phyloP scores from a whole-genome alignment of 805 yeast genomes.

The Nadsonia fulvescens region DNA sequence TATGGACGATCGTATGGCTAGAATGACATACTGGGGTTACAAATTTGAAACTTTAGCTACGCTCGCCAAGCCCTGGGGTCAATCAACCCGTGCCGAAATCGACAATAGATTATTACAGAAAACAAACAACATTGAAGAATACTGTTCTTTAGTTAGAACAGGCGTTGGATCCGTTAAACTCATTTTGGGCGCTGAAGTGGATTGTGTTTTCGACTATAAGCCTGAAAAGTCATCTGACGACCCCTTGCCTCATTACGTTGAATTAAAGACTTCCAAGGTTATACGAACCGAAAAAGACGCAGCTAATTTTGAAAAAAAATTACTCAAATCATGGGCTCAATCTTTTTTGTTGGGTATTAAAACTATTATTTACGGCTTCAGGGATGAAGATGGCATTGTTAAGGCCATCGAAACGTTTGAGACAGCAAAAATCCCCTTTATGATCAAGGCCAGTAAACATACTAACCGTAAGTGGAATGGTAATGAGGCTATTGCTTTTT shows the following conservation, averaged over 20 bases:
- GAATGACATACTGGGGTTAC: conserved; percentile 31
- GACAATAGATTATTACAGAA: conserved; percentile 43
- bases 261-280: conserved; percentile 54
- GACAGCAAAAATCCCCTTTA: conserved; percentile 57
- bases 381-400: conserved; percentile 54
- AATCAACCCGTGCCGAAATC: conserved; percentile 43
- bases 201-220: conserved; percentile 66
- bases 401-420: conserved; percentile 54
- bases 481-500: conserved; percentile 66
- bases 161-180: conserved; percentile 61
- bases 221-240: conserved; percentile 3
- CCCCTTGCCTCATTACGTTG: conserved; percentile 59
- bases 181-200: conserved; percentile 78
- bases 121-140: conserved; percentile 63
- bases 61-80: conserved; percentile 56
- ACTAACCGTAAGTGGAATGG: conserved; percentile 34
- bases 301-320: conserved; percentile 51
- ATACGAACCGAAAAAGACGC: conserved; percentile 41
- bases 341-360: conserved; percentile 76
- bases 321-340: conserved; percentile 82
- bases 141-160: conserved; percentile 60
- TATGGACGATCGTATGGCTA: conserved; percentile 12
- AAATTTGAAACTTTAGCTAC: conserved; percentile 75
- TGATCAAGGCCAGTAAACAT: conserved; percentile 12
- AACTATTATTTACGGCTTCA: conserved; percentile 67